Evolutionary conservation across 2,329 filamentous ascomycete genomes (phyloP), one percentile per base, ranked within the genome.

Genomic region (Diaporthe sp.): DNA sequence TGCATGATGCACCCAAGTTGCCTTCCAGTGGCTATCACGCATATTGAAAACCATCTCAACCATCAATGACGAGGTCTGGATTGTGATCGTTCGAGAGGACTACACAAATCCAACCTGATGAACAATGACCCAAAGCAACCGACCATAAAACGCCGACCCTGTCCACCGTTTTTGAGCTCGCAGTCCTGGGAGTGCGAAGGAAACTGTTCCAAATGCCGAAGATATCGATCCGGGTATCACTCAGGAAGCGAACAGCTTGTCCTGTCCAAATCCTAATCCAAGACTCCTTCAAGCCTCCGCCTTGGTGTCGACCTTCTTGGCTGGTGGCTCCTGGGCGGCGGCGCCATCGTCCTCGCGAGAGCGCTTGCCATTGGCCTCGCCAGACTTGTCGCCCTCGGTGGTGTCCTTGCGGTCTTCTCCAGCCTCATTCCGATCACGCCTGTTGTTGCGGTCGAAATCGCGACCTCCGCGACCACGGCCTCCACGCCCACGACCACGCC

Each of bases 271-370:
- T 51, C 39, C 61, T 47, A 65, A 55, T 28, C 49, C 61, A 31
- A 60, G 57, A 53, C 58, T 63, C n/a, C 44, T 58, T 77, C 73
- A 77, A n/a, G 67, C 76, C 61, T 85, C 80, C 10, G 77, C 81
- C 85, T 90, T 90, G 81, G 81, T 84, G 78, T 93, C 90, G 55
- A 91, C 87, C 85, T 93, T 93, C 87, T 93, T 93, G 28, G 90
- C 87, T 4, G 89, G 85, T 42, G 87, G 89, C 75, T 86, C 86
- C n/a, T 81, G 84, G 8, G 75, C 77, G 5, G 81, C 79, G 42
- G 80, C 82, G 60, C 81, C 85, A 42, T 89, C 89, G 12, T 90
- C 89, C 13, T 91, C 90, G 72, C 90, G 88, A 44, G 85, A 78
- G 73, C 90, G 90, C 86, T 92, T 92, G 81, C 85, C 85, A 78